Base-by-base conservation (phyloP, 2,329 filamentous ascomycete genomes). In the Fusarium sarcochroum region DNA sequence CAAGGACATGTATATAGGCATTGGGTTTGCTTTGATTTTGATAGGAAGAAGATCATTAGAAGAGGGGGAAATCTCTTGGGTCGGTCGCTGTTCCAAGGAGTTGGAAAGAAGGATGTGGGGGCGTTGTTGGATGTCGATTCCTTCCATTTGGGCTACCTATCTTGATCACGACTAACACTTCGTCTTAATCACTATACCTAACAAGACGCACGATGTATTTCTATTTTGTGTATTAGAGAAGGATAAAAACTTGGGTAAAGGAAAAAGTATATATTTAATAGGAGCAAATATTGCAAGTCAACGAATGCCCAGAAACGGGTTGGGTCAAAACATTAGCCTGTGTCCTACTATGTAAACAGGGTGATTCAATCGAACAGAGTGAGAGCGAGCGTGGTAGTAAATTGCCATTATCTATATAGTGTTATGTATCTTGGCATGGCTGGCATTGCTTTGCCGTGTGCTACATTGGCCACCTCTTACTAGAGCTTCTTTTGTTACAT, bases 401-500 rank as follows among this genome's bases (percentile, higher is more conserved):
- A 30, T 13, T 38, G 35, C 10, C 27, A 34, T 44, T 51, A 18
- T 40, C 13, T 67, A n/a, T 49, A 48, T 44, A 32, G 17, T 38
- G 32, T 30, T 11, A 20, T 45, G 14, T 20, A 34, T 51, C 11
- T 30, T 48, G 32, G 25, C 23, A 35, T 52, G 37, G 8, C n/a
- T 18, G 17, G 20, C 21, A 34, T 30, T 38, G 25, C 11, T 32
- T 14, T 52, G 23, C 23, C 17, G 27, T 15, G 14, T 23, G n/a
- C 21, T 35, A 23, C 32, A 20, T 51, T 23, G 11, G 32, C 32
- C 38, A 32, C 13, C 27, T 9, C 32, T 40, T 37, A 48, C 27
- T 63, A 79, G 21, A 89, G 88, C 80, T 97, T 30, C 27, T 9
- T 25, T 37, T 37, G 45, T 32, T 63, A 79, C 21, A 89, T 88